phyloP scores from a whole-genome alignment of 345 rosid genomes.

The Acer campestre region DNA sequence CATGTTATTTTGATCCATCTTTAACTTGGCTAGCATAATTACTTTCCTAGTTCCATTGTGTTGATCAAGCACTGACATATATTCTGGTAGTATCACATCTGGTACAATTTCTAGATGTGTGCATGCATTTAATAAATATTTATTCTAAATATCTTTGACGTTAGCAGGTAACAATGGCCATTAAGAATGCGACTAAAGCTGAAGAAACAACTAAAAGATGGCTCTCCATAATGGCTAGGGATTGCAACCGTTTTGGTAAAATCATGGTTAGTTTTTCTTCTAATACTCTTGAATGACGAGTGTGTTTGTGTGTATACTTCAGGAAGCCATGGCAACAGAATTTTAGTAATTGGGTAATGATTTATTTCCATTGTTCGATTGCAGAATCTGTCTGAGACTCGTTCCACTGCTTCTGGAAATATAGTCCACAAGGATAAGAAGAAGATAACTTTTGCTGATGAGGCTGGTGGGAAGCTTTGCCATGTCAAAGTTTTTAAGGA shows the following conservation, averaged over 20 bases:
- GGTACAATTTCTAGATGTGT: background rate
- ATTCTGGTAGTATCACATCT: background rate
- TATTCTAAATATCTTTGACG: slow-evolving; percentile 8
- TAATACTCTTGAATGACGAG: background rate
- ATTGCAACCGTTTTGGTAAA: slow-evolving; percentile 84
- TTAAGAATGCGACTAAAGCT: slow-evolving; percentile 52
- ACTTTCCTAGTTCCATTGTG: background rate
- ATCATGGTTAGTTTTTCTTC: slow-evolving; percentile 64
- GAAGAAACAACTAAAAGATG: slow-evolving; percentile 72
- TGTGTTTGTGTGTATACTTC: background rate
- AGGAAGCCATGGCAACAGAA: background rate
- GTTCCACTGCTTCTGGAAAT: slow-evolving; percentile 32
- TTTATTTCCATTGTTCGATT: slow-evolving; percentile 15
- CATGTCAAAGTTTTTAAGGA: slow-evolving; percentile 68
- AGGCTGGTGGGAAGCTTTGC: slow-evolving; percentile 80
- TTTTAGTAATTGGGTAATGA: background rate
- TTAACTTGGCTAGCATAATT: background rate
- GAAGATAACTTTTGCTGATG: slow-evolving; percentile 86
- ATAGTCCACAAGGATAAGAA: slow-evolving; percentile 44
- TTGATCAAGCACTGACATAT: background rate
- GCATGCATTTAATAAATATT: background rate
- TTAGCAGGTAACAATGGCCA: slow-evolving; percentile 51
- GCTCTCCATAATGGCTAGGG: slow-evolving; percentile 65
- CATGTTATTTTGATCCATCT: background rate
- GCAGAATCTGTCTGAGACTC: slow-evolving; percentile 54